These are phyloP conservation scores for Fusarium sp. DNA, from an alignment of 2,329 filamentous ascomycete genomes.

Conservation along the genomic window DNA sequence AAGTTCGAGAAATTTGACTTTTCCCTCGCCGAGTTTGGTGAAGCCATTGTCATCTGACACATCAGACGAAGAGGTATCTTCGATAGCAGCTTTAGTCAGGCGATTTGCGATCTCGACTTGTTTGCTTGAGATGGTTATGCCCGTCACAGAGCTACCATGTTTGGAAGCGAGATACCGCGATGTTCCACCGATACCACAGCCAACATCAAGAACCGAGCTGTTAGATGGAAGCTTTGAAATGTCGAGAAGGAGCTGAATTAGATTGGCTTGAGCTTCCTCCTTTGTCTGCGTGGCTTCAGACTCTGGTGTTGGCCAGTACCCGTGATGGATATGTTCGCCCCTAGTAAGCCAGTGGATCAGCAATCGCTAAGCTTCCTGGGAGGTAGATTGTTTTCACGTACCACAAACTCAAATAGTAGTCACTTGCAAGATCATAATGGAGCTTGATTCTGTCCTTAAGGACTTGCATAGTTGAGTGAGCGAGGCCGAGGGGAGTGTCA, in stretches of 20 bases:
- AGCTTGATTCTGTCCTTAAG: slow-evolving; percentile 68
- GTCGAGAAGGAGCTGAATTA: slow-evolving; percentile 63
- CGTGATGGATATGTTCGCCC: slow-evolving; percentile 72
- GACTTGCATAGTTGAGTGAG: slow-evolving; percentile 58
- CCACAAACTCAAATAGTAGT: slow-evolving; percentile 71
- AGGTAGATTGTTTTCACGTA: slow-evolving; percentile 43
- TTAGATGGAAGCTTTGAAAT: slow-evolving; percentile 45
- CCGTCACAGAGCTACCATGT: slow-evolving; percentile 63
- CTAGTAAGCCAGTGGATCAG: slow-evolving; percentile 46
- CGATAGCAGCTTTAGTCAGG: slow-evolving; percentile 51
- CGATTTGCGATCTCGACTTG: slow-evolving; percentile 67
- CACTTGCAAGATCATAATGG: slow-evolving; percentile 69
- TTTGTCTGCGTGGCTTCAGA: slow-evolving; percentile 62
- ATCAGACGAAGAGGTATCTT: slow-evolving; percentile 35
- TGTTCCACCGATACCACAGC: slow-evolving; percentile 69
- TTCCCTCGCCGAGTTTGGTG: slow-evolving; percentile 54
- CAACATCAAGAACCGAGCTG: slow-evolving; percentile 62
- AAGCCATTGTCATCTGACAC: slow-evolving; percentile 47
- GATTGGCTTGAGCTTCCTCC: slow-evolving; percentile 65
- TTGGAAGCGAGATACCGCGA: slow-evolving; percentile 64
- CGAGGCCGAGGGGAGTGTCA: slow-evolving; percentile 56
- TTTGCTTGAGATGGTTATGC: slow-evolving; percentile 67
- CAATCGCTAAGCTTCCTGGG: background rate
- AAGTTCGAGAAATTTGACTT: slow-evolving; percentile 65
- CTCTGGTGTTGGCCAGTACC: slow-evolving; percentile 63